Evolutionary conservation across 1,139 yeast species (phyloP), one percentile per base, ranked within the genome.

Genomic region (Saccharomyces hybrid): DNA sequence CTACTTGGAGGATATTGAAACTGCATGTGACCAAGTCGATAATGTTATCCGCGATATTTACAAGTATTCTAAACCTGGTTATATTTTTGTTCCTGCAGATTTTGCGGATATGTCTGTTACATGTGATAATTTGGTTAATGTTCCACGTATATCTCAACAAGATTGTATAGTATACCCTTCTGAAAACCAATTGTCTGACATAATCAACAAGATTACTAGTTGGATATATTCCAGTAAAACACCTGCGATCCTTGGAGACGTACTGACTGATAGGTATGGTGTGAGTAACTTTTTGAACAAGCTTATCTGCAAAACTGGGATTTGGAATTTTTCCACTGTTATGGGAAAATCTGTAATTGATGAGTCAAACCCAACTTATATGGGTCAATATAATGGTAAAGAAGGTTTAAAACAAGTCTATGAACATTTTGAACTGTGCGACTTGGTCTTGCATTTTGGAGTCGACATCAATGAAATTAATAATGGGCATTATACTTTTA

Each of bases 61-160:
- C 60, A 73, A 71, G 48, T 76, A 78, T 55, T 82, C 85, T 29
- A 80, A 85, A 65, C 96, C 96, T 0, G 96, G 95, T 6, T 88
- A 85, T 65, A 71, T 89, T 55, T 87, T 81, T 65, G 69, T 89
- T 48, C 96, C 96, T 2, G 74, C 79, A 47, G 91, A 88, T 65
- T 70, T 86, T 63, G 82, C 84, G 8, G 80, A 80, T 61, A 63
- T 73, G 47, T 60, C 71, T 47, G 82, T 87, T 14, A 73, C 79
- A 25, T 64, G 73, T 5, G 51, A 34, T n/a, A 60, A 62, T 49
- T 54, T 65, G 47, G 16, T 59, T n/a, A 60, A 70, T 5, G 67
- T 74, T 54, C 68, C 73, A 53, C 25, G 9, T 16, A 38, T 38
- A 38, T 38, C 44, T 8, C 53, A 67, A 20, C 38, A 56, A 6